Percentiles rank a stretch among this genome's conserved stretches.
Evolutionary conservation across 192 early-diverging fungal species (phyloP).

Genomic region (Umbelopsis vinacea): DNA sequence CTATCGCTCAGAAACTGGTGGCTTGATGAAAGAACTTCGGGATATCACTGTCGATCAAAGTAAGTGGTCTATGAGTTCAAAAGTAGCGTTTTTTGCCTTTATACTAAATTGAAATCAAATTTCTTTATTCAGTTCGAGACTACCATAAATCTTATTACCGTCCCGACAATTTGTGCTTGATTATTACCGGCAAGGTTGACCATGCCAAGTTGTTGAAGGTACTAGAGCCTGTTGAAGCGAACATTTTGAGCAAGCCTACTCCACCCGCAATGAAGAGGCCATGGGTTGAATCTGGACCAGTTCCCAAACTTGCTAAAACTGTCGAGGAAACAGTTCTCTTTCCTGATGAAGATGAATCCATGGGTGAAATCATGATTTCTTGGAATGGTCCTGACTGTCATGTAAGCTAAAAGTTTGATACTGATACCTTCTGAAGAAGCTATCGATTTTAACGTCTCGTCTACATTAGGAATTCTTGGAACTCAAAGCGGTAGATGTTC

Average conservation of each 20-base stretch:
- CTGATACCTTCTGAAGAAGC: too few species aligned
- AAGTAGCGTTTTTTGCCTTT: background rate
- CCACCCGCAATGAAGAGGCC: constrained; percentile 56
- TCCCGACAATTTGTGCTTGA: constrained; percentile 63
- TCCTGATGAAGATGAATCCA: constrained; percentile 65
- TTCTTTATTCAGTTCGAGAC: constrained; percentile 30
- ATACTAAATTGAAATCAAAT: background rate
- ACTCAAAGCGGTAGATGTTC: constrained; percentile 39
- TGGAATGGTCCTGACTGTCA: constrained; percentile 59
- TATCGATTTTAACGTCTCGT: too few species aligned
- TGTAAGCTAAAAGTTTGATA: constrained; percentile 32
- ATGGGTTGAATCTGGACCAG: constrained; percentile 58
- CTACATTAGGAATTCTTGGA: constrained; percentile 29
- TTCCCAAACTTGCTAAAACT: constrained; percentile 45
- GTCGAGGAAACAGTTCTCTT: constrained; percentile 54
- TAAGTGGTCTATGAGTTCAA: constrained; percentile 24
- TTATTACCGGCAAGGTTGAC: constrained; percentile 57
- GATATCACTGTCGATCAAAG: constrained; percentile 62
- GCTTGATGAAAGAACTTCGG: constrained; percentile 59
- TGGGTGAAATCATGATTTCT: constrained; percentile 55
- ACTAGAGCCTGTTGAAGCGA: constrained; percentile 54
- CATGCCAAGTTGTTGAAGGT: constrained; percentile 46
- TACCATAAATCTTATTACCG: constrained; percentile 65
- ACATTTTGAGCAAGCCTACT: constrained; percentile 53
- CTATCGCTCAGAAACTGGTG: constrained; percentile 65